Evolutionary conservation across 441 rosid genomes (phyloP), one percentile per base, ranked within the genome.

Genomic region (Mallotus repandus): DNA sequence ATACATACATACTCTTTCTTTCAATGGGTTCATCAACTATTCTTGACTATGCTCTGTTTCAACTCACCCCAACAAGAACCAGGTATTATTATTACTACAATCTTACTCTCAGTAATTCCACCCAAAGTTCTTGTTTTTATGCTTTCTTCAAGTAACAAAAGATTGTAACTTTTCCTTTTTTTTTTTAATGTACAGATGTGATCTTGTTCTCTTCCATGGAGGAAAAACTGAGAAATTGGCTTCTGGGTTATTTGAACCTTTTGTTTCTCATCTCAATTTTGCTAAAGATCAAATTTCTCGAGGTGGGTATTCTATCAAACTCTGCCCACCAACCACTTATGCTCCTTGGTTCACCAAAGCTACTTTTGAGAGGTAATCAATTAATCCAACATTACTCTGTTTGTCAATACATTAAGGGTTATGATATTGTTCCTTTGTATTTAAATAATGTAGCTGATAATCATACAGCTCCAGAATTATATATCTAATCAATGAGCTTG

Each of bases 261-360:
- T 93, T 83, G 70, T 91, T 71, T 84, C 91, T 46, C 96, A 93
- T 79, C 88, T 93, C 7, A 80, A 89, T 70, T 87, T 87, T 72
- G 94, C 88, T 35, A 82, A 87, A 83, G 96, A 91, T 80, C 87
- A 89, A 86, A 89, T 90, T 84, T 89, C 89, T 12, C 89, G 80
- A 88, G 98, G 93, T 78, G 97, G 97, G 68, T 93, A 91, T 69
- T 91, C 98, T 9, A 89, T 91, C 84, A 78, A 88, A 69, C 89
- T 93, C 64, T 81, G 77, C 52, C 98, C 97, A 45, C 89, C 93
- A 4, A 45, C 79, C 25, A 54, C 55, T 66, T 81, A 41, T 72
- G 84, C 91, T 38, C 77, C 87, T 64, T 93, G 96, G 97, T 93
- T 91, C 88, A 89, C 97, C 75, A 91, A 91, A 82, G 86, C 87